phyloP scores from a whole-genome alignment of 495 filamentous ascomycete genomes.

The Aspergillus campestris region DNA sequence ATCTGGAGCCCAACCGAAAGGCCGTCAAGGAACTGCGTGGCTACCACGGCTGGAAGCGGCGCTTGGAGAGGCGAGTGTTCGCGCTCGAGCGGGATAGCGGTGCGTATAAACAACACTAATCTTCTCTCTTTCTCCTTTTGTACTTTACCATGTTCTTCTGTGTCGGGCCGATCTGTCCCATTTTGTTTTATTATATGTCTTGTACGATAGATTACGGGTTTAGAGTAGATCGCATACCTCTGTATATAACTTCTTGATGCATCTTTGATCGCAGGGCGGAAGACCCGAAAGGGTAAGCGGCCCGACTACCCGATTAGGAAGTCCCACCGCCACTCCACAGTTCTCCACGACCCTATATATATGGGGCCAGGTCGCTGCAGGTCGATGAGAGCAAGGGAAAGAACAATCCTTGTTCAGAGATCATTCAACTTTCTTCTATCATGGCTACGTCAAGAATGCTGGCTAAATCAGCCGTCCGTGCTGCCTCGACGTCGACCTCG shows the following conservation, averaged over 20 bases:
- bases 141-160: too few species aligned
- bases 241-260: not conserved
- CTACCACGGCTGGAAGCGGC: slow-evolving; percentile 22
- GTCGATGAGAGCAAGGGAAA: slow-evolving; percentile 3
- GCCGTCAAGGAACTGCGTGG: slow-evolving; percentile 23
- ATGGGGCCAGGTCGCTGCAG: not conserved
- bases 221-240: too few species aligned
- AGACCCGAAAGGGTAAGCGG: slow-evolving; percentile 5
- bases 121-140: too few species aligned
- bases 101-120: too few species aligned
- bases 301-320: slow-evolving; percentile 7
- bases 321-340: slow-evolving; percentile 9
- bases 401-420: not conserved
- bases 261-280: too few species aligned
- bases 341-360: not conserved
- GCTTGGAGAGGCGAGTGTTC: slow-evolving; percentile 9
- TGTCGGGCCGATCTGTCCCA: too few species aligned
- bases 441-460: slow-evolving; percentile 29
- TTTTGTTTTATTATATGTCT: too few species aligned
- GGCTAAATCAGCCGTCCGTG: slow-evolving; percentile 23
- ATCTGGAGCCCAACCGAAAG: slow-evolving; percentile 25
- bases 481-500: slow-evolving; percentile 27
- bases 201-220: too few species aligned
- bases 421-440: not conserved
- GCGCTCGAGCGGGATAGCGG: too few species aligned